Conservation (phyloP, 2,329 filamentous ascomycete species). For the Clonostachys rhizophaga region DNA sequence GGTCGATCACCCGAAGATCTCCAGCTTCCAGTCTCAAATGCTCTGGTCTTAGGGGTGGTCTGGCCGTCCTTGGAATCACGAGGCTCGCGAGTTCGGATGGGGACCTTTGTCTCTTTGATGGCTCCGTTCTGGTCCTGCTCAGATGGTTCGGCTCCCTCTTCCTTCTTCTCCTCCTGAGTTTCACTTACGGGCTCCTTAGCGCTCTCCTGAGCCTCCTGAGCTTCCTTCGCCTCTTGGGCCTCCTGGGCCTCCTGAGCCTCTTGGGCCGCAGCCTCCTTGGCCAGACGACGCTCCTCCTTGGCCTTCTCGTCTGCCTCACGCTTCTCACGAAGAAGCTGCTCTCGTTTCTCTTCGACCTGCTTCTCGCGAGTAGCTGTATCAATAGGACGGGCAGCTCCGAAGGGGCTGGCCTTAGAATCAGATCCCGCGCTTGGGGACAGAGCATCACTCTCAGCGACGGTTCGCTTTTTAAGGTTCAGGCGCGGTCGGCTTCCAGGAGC, state of each 20-base stretch:
- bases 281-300: slow-evolving; percentile 66
- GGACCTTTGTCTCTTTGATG: slow-evolving; percentile 43
- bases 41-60: slow-evolving; percentile 45
- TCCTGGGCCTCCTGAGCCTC: slow-evolving; percentile 24
- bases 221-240: slow-evolving; percentile 19
- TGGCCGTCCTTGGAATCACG: slow-evolving; percentile 37
- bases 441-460: slow-evolving; percentile 68
- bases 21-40: slow-evolving; percentile 57
- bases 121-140: slow-evolving; percentile 18
- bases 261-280: slow-evolving; percentile 48
- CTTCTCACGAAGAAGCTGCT: slow-evolving; percentile 72
- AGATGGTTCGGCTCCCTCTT: slow-evolving; percentile 4
- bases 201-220: slow-evolving; percentile 17
- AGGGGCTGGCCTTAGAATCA: slow-evolving; percentile 84
- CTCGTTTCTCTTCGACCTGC: slow-evolving; percentile 84
- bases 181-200: slow-evolving; percentile 15
- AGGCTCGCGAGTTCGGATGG: slow-evolving; percentile 29
- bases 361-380: slow-evolving; percentile 87
- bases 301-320: slow-evolving; percentile 83
- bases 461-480: slow-evolving; percentile 86
- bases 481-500: slow-evolving; percentile 64
- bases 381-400: slow-evolving; percentile 89
- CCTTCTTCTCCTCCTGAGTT: slow-evolving; percentile 14
- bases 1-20: slow-evolving; percentile 44
- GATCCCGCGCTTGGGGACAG: slow-evolving; percentile 43